These are phyloP conservation scores for Parathielavia hyrcaniae DNA, from an alignment of 495 filamentous ascomycete species.

Conservation along the genomic window DNA sequence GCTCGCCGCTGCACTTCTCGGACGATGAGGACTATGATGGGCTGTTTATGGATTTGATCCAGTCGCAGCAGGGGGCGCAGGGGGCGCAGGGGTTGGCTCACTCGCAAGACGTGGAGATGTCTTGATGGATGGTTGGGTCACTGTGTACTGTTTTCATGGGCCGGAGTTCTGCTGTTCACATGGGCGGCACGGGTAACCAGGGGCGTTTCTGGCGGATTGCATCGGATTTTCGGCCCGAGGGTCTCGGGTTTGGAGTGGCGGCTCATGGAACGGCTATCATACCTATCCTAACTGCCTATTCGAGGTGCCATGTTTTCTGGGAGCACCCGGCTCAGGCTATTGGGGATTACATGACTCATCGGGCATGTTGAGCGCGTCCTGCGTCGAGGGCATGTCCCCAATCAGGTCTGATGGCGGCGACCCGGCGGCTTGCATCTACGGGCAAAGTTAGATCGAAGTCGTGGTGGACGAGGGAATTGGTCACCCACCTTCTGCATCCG, in stretches of 20 bases:
- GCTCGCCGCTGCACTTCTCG: constrained; percentile 29
- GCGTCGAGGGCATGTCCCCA: constrained; percentile 74
- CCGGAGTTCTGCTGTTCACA: constrained; percentile 8
- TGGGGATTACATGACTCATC: constrained; percentile 69
- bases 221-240: constrained; percentile 1
- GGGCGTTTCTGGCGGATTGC: constrained; percentile 2
- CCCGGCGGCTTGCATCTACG: constrained; percentile 89
- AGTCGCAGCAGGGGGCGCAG: constrained; percentile 1
- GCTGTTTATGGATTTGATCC: constrained; percentile 48
- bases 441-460: constrained; percentile 18
- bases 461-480: constrained; percentile 10
- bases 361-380: constrained; percentile 62
- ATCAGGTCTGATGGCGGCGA: constrained; percentile 86
- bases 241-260: background rate
- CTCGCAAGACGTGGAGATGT: constrained; percentile 33
- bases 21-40: constrained; percentile 58
- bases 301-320: background rate
- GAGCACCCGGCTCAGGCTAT: constrained; percentile 31
- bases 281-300: constrained; percentile 9
- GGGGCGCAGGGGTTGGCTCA: background rate
- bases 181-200: background rate
- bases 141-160: background rate
- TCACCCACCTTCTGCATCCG: constrained; percentile 89
- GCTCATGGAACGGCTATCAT: background rate
- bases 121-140: constrained; percentile 10